phyloP scores from a whole-genome alignment of 1,139 yeast species.

The Kodamaea sp. region DNA sequence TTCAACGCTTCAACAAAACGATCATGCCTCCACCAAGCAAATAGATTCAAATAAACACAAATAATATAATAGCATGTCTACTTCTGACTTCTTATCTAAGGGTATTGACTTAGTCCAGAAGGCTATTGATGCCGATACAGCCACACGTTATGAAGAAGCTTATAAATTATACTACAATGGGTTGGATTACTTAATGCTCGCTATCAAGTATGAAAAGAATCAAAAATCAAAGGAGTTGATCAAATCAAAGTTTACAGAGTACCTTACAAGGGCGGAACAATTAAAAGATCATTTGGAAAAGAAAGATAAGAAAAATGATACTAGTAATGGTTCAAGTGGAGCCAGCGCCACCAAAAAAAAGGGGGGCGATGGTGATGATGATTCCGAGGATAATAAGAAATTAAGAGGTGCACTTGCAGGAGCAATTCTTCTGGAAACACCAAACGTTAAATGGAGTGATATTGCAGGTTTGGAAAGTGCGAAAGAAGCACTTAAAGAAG shows the following conservation, averaged over 20 bases:
- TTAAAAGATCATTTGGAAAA: constrained; percentile 85
- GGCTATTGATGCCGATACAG: constrained; percentile 94
- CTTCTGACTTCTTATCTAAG: constrained; percentile 82
- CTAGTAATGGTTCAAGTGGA: constrained; percentile 45
- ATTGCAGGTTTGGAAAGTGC: constrained; percentile 95
- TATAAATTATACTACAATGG: constrained; percentile 91
- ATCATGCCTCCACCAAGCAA: not conserved
- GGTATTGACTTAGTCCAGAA: constrained; percentile 92
- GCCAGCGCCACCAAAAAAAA: constrained; percentile 59
- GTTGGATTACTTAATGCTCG: constrained; percentile 90
- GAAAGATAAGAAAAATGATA: constrained; percentile 42
- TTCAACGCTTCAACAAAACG: too few species aligned
- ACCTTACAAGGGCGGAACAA: constrained; percentile 90
- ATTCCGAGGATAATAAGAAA: constrained; percentile 82
- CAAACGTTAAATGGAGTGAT: constrained; percentile 92
- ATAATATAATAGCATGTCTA: constrained; percentile 23
- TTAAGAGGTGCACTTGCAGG: constrained; percentile 89
- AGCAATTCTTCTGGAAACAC: constrained; percentile 87
- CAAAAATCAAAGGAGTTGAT: constrained; percentile 84
- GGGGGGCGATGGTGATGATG: constrained; percentile 55
- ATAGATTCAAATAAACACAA: not conserved
- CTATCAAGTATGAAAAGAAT: constrained; percentile 93
- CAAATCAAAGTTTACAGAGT: constrained; percentile 85
- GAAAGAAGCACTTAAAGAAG: constrained; percentile 94
- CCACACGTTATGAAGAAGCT: constrained; percentile 89